phyloP scores from a whole-genome alignment of 2,329 filamentous ascomycete species.

The Fusarium virguliforme region DNA sequence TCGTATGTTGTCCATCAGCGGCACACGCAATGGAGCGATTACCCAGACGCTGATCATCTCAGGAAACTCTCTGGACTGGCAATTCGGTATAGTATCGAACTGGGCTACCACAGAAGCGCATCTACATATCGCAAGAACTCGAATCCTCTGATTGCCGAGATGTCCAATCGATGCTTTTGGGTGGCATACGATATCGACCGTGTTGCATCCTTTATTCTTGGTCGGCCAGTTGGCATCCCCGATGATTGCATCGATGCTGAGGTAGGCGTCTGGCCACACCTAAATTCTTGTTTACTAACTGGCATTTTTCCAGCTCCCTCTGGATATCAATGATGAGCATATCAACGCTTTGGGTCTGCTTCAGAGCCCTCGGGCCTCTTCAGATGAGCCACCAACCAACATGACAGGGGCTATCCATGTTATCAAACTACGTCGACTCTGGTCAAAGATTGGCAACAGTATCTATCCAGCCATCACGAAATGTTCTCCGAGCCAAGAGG shows the following conservation, averaged over 20 bases:
- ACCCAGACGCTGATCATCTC: not conserved
- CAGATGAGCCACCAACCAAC: slow-evolving; percentile 43
- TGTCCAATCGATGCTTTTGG: slow-evolving; percentile 42
- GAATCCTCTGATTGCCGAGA: slow-evolving; percentile 38
- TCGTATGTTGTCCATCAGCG: not conserved
- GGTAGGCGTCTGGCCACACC: not conserved
- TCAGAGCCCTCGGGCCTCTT: slow-evolving; percentile 25
- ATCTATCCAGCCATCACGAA: slow-evolving; percentile 45
- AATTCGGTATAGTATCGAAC: slow-evolving; percentile 36
- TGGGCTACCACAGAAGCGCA: slow-evolving; percentile 38
- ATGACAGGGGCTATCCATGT: slow-evolving; percentile 54
- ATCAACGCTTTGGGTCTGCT: slow-evolving; percentile 32
- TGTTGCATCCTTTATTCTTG: slow-evolving; percentile 37
- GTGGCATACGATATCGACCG: slow-evolving; percentile 40
- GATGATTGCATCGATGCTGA: slow-evolving; percentile 40
- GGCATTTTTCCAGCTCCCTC: slow-evolving; percentile 13
- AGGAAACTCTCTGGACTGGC: slow-evolving; percentile 40
- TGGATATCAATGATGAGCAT: slow-evolving; percentile 40
- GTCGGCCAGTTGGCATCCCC: slow-evolving; percentile 36
- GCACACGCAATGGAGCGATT: not conserved
- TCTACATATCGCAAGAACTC: slow-evolving; percentile 38
- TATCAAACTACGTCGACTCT: slow-evolving; percentile 52
- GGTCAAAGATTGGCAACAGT: slow-evolving; percentile 51
- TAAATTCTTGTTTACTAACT: not conserved
- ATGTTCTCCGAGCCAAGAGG: slow-evolving; percentile 18